Evolutionary conservation across 179 eudicot species (phyloP), one percentile per base, ranked within the genome.

Genomic region (Drosera spatulata): DNA sequence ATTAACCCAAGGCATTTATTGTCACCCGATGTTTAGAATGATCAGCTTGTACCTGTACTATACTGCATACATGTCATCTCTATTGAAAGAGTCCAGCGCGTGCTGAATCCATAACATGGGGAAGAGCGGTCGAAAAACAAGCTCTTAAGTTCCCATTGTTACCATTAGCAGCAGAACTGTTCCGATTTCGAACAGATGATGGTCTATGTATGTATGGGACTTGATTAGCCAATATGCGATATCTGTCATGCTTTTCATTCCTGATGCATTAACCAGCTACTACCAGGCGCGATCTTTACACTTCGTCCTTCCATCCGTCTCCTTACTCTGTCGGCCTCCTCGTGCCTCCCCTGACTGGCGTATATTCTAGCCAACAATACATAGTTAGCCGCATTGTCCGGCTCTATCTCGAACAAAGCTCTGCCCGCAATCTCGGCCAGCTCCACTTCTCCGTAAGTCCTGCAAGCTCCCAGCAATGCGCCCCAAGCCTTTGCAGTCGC

Each of bases 401-500:
- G 95, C 56, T 86, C 95, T 61, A 84, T 73, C 49, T 77, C 83
- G 70, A 86, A 73, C 73, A 84, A 73, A 39, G 80, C 87, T 57
- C 68, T 63, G 7, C 73, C 89, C 14, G 89, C 86, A 59, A 75
- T 67, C 72, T 84, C 95, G 0, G 79, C 95, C 6, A 86, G 68
- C 61, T 79, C 80, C 40, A 84, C 80, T 39, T 84, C 85, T 22
- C 87, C 89, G 69, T 79, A 79, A 37, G 87, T 83, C 55, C 79
- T 73, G 64, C 95, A 86, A 4, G 87, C 78, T 9, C 83, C 89
- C 66, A 83, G 70, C 59, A 86, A 83, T 7, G 89, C 94, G 0
- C 94, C 94, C 94, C 94, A 86, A 54, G 86, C 80, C 70, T 83
- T 83, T 7, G 82, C 85, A 65, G 89, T 83, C 6, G 76, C 83